phyloP scores from a whole-genome alignment of 192 early-diverging fungal species.

The Pilobolus umbonatus region DNA sequence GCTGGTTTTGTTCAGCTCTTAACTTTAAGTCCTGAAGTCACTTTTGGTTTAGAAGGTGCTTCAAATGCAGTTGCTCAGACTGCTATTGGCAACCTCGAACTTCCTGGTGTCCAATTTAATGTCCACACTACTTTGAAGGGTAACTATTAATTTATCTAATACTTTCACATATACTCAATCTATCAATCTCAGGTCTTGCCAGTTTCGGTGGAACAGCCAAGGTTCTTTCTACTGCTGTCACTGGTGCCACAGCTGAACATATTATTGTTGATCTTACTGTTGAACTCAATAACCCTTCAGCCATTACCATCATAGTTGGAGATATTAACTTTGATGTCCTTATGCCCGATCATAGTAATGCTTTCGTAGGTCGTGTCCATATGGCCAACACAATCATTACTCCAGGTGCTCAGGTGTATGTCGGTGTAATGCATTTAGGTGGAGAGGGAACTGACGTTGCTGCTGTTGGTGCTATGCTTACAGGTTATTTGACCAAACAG shows the following conservation, averaged over 20 bases:
- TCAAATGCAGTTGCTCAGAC: conserved; percentile 28
- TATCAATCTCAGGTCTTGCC: conserved; percentile 18
- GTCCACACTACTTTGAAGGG: conserved; percentile 36
- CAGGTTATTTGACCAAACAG: conserved; percentile 37
- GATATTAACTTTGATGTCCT: conserved; percentile 39
- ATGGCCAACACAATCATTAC: conserved; percentile 38
- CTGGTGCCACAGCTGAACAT: neutral
- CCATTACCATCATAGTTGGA: conserved; percentile 46
- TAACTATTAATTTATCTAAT: neutral
- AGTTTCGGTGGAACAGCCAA: conserved; percentile 27
- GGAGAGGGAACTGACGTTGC: conserved; percentile 14
- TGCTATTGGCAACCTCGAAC: conserved; percentile 34
- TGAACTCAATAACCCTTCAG: conserved; percentile 41
- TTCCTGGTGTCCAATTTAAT: conserved; percentile 35
- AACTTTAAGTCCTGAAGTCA: conserved; percentile 13
- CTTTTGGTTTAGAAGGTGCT: conserved; percentile 28
- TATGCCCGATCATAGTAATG: conserved; percentile 20
- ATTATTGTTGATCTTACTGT: neutral
- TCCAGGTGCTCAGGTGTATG: conserved; percentile 43
- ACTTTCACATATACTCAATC: neutral
- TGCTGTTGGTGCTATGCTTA: conserved; percentile 33
- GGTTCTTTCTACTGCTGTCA: neutral
- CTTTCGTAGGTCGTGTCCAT: conserved; percentile 37
- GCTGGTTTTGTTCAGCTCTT: conserved; percentile 23
- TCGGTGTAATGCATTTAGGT: conserved; percentile 38